Conservation (phyloP, 805 yeast genomes). For the Pichia californica region DNA sequence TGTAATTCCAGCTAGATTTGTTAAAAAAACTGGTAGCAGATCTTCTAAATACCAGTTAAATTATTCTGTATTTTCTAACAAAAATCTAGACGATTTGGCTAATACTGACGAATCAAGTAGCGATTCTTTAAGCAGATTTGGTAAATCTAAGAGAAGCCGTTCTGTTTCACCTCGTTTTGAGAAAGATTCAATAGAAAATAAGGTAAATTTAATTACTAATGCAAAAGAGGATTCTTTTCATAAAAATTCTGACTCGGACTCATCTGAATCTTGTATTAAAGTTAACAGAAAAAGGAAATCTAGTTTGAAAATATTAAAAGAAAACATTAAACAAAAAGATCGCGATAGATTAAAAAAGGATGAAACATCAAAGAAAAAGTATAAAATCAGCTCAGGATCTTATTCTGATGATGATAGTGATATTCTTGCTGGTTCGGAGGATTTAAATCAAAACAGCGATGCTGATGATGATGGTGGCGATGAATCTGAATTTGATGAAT, state of each 20-base stretch:
- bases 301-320: neutral
- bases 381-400: no score
- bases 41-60: neutral
- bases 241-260: neutral
- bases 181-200: no score
- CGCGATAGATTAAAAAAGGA: neutral
- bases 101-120: neutral
- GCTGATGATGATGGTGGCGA: neutral
- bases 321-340: neutral
- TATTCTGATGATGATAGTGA: no score
- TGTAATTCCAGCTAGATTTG: conserved; percentile 2
- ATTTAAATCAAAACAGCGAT: neutral
- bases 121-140: no score
- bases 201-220: no score
- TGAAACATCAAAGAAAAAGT: neutral
- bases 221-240: no score
- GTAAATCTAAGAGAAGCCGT: no score
- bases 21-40: neutral
- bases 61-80: no score
- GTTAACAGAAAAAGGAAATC: neutral
- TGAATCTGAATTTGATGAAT: neutral
- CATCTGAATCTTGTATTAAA: neutral
- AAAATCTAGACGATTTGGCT: neutral
- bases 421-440: no score
- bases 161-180: no score